A percentile compares a stretch with the other conserved stretches of the same genome.
phyloP scores from a whole-genome alignment of 1,284 basidiomycete species.

The Apiotrichum domesticum region DNA sequence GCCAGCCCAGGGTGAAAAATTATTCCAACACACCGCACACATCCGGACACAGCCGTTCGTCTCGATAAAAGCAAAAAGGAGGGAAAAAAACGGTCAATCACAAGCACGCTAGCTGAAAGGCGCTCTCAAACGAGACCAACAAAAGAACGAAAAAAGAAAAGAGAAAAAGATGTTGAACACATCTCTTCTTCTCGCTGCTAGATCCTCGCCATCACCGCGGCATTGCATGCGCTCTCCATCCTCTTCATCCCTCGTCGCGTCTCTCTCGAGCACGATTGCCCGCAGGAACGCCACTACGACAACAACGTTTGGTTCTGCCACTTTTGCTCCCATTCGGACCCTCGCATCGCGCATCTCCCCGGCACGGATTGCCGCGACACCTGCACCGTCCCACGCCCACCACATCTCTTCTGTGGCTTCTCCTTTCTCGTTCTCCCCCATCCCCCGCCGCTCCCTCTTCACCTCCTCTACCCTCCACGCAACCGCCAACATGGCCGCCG shows the following conservation, averaged over 20 bases:
- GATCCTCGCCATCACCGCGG: background rate
- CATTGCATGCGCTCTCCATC: background rate
- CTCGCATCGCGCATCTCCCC: background rate
- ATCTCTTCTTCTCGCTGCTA: background rate
- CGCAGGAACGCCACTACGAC: background rate
- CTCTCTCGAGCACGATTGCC: background rate
- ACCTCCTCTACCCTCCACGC: background rate
- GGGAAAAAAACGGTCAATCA: too few species aligned
- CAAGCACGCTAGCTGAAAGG: too few species aligned
- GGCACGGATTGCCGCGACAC: background rate
- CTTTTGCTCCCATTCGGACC: background rate
- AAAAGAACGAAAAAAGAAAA: too few species aligned
- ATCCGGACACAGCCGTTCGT: too few species aligned
- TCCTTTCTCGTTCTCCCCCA: background rate
- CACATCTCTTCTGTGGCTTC: background rate
- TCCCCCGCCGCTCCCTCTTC: background rate
- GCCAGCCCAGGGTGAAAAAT: too few species aligned
- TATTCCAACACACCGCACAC: too few species aligned
- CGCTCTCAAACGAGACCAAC: too few species aligned
- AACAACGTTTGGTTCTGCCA: background rate
- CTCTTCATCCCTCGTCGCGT: background rate
- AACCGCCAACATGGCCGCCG: slow-evolving; percentile 3
- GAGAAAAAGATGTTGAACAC: background rate
- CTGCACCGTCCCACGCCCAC: background rate
- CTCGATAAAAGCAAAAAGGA: too few species aligned